A percentile compares a stretch with the other conserved stretches of the same genome.
These are phyloP conservation scores for Rhododendron simsii DNA, from an alignment of 148 eudicot genomes.

Conservation along the genomic window DNA sequence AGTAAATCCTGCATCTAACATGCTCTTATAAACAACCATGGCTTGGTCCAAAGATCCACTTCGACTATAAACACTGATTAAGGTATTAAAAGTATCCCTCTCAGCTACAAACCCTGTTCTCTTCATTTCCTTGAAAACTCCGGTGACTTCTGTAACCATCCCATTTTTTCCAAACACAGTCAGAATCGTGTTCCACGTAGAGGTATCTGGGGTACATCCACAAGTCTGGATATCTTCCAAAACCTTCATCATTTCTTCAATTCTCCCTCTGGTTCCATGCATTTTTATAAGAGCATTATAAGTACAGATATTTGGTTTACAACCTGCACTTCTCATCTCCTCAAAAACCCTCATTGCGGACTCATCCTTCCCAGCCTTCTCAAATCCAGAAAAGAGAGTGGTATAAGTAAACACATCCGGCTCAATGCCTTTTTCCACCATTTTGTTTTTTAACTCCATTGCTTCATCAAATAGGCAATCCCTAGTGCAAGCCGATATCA, in stretches of 20 bases:
- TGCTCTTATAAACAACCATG: constrained; percentile 63
- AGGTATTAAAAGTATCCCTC: constrained; percentile 87
- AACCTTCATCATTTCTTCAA: constrained; percentile 77
- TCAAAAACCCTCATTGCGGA: constrained; percentile 76
- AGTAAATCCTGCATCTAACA: constrained; percentile 68
- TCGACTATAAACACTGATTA: constrained; percentile 83
- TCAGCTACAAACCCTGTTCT: constrained; percentile 78
- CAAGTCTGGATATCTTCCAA: constrained; percentile 74
- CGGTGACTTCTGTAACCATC: constrained; percentile 69
- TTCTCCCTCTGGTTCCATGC: constrained; percentile 78
- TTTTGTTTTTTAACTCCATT: constrained; percentile 58
- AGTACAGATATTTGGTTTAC: constrained; percentile 82
- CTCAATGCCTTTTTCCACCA: constrained; percentile 69
- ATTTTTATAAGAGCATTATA: constrained; percentile 83
- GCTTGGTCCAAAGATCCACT: constrained; percentile 72
- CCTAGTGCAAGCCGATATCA: constrained; percentile 78
- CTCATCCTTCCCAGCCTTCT: constrained; percentile 88
- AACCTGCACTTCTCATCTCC: constrained; percentile 74
- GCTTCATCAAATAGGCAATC: constrained; percentile 76
- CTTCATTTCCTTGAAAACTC: constrained; percentile 80
- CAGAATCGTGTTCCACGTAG: constrained; percentile 88
- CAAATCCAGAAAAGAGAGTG: constrained; percentile 84
- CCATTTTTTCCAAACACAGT: constrained; percentile 88
- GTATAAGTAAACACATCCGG: constrained; percentile 90
- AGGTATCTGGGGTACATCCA: constrained; percentile 73